Percentiles rank a stretch among this genome's conserved stretches.
These are phyloP conservation scores for Mycena vitilis DNA, from an alignment of 768 basidiomycete species.

Conservation along the genomic window DNA sequence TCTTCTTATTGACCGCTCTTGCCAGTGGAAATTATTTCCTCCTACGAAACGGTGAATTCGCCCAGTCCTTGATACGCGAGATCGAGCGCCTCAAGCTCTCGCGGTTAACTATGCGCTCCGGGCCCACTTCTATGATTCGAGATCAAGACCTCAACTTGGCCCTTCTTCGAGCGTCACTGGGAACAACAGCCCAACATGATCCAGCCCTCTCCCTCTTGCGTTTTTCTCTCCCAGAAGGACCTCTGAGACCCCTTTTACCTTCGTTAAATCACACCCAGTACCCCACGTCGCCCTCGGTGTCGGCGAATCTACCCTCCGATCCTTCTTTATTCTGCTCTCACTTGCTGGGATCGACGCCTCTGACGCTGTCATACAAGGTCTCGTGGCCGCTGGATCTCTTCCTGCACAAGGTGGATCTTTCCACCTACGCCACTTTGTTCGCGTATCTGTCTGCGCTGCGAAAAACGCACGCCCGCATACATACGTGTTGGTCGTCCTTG, in stretches of 20 bases:
- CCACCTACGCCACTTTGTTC: constrained; percentile 81
- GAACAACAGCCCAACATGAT: constrained; percentile 90
- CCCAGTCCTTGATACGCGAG: constrained; percentile 85
- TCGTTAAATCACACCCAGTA: constrained; percentile 61
- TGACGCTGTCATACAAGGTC: constrained; percentile 76
- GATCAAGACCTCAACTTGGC: constrained; percentile 93
- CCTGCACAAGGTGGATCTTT: constrained; percentile 79
- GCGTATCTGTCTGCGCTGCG: constrained; percentile 86
- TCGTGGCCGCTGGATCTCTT: constrained; percentile 93
- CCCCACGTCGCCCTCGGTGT: constrained; percentile 47
- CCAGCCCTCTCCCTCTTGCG: constrained; percentile 77
- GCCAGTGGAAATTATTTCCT: constrained; percentile 88
- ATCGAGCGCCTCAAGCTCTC: constrained; percentile 86
- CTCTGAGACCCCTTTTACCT: constrained; percentile 83
- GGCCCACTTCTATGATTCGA: constrained; percentile 79
- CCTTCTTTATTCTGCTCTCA: constrained; percentile 74
- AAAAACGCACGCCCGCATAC: constrained; percentile 84
- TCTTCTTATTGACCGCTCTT: constrained; percentile 22
- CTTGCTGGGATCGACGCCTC: constrained; percentile 78
- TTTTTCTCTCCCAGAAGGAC: constrained; percentile 84
- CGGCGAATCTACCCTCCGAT: constrained; percentile 51
- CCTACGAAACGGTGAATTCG: constrained; percentile 89
- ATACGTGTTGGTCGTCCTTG: constrained; percentile 85
- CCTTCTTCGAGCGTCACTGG: constrained; percentile 86
- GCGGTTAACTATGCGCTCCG: constrained; percentile 75